Evolutionary conservation across 2,329 filamentous ascomycete genomes (phyloP).

Genomic region (Fusarium longipes): DNA sequence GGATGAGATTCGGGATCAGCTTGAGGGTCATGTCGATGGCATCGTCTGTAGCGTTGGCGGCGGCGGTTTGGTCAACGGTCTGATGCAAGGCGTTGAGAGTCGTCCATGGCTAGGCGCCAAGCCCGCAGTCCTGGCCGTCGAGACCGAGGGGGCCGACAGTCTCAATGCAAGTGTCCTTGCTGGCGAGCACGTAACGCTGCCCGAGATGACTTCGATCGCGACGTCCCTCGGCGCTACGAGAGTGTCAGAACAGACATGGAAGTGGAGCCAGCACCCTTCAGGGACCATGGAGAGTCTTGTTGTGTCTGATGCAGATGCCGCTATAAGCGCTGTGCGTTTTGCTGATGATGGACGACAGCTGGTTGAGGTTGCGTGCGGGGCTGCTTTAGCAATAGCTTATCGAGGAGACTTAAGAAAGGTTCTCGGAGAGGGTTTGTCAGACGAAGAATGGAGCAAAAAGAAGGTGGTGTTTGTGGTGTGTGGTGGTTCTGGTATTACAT

Average conservation of each 20-base stretch:
- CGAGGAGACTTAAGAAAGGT: conserved; percentile 70
- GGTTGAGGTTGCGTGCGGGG: conserved; percentile 88
- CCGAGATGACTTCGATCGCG: conserved; percentile 79
- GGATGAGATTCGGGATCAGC: conserved; percentile 58
- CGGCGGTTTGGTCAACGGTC: conserved; percentile 81
- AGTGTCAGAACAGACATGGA: conserved; percentile 76
- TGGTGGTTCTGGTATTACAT: conserved; percentile 76
- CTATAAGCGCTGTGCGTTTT: conserved; percentile 78
- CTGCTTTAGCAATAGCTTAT: conserved; percentile 77
- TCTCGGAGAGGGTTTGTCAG: conserved; percentile 63
- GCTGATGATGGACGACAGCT: conserved; percentile 84
- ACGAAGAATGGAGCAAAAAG: conserved; percentile 70
- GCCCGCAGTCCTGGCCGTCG: conserved; percentile 74
- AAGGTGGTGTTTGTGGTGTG: conserved; percentile 89
- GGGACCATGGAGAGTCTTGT: conserved; percentile 50
- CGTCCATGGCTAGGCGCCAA: conserved; percentile 49
- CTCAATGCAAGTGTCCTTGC: conserved; percentile 71
- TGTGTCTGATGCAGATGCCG: conserved; percentile 73
- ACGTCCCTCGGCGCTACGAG: conserved; percentile 77
- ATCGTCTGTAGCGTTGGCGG: conserved; percentile 84
- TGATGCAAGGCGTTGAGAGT: conserved; percentile 75
- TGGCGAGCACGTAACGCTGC: conserved; percentile 69
- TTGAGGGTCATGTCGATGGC: conserved; percentile 67
- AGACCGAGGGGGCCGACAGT: conserved; percentile 79
- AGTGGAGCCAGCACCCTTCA: conserved; percentile 65